These are phyloP conservation scores for Lycium barbarum DNA, from an alignment of 257 asterid species.

Conservation along the genomic window DNA sequence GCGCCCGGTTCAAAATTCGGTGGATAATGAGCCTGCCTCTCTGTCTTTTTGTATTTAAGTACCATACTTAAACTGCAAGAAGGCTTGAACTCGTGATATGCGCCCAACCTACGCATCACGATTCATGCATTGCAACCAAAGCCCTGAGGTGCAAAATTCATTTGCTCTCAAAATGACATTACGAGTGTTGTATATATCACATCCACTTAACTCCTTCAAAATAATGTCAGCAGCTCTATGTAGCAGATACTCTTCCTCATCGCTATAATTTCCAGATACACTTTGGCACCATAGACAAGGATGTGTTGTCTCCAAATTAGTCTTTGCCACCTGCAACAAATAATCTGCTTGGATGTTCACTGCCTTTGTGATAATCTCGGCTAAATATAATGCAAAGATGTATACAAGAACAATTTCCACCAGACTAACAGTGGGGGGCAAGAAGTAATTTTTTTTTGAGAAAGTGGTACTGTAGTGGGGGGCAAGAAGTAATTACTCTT, in stretches of 20 bases:
- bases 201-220: not conserved
- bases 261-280: not conserved
- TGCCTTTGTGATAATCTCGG: not conserved
- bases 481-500: not conserved
- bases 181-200: not conserved
- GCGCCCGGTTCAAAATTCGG: not conserved
- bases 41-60: not conserved
- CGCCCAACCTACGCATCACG: not conserved
- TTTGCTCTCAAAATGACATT: not conserved
- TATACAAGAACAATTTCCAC: not conserved
- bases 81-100: not conserved
- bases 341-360: not conserved
- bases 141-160: not conserved
- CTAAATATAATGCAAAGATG: not conserved
- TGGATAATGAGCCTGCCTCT: not conserved
- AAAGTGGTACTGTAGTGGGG: too few species aligned
- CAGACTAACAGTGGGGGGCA: not conserved
- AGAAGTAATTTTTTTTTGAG: too few species aligned
- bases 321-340: not conserved
- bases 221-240: not conserved
- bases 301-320: not conserved
- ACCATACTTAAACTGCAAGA: not conserved
- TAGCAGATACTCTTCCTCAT: not conserved
- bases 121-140: not conserved
- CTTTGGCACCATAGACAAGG: not conserved